Percentiles rank a stretch among this genome's conserved stretches.
Conservation (phyloP, 352 stramenopile species). For the Blastocystis sp. region DNA sequence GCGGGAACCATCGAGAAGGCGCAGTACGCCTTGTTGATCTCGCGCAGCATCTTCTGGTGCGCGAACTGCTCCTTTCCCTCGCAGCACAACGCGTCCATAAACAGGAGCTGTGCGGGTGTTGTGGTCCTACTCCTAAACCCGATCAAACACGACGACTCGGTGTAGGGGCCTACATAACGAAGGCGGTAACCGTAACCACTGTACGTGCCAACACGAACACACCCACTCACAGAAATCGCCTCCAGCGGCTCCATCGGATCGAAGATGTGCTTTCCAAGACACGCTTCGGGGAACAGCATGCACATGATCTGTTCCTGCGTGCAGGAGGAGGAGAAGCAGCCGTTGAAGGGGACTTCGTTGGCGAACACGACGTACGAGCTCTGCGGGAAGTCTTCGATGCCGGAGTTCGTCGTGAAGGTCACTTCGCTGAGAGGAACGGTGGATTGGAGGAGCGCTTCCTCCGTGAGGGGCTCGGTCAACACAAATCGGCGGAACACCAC, state of each 20-base stretch:
- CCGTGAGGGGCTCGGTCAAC: neutral
- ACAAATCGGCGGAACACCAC: neutral
- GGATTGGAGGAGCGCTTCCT: neutral
- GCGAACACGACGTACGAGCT: slow-evolving; percentile 20
- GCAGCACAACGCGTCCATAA: slow-evolving; percentile 1
- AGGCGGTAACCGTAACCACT: neutral
- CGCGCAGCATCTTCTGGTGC: slow-evolving; percentile 1
- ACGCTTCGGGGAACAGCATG: slow-evolving; percentile 17
- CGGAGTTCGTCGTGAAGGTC: neutral
- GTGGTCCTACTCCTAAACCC: neutral
- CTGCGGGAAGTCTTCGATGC: neutral
- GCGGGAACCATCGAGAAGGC: neutral
- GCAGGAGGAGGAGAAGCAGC: neutral
- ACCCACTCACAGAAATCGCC: slow-evolving; percentile 11
- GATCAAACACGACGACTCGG: neutral
- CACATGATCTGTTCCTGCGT: slow-evolving; percentile 46
- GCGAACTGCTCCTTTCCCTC: neutral
- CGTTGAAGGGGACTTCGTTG: neutral
- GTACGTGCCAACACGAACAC: slow-evolving; percentile 13
- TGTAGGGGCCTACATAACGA: neutral
- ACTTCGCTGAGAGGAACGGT: slow-evolving; percentile 19
- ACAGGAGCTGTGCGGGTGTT: neutral
- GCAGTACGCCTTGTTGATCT: slow-evolving; percentile 44
- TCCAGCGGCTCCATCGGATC: neutral
- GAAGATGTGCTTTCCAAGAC: neutral